A percentile compares a stretch with the other conserved stretches of the same genome.
These are phyloP conservation scores for Amaranthus tricolor DNA, from an alignment of 179 eudicot species.

Conservation along the genomic window DNA sequence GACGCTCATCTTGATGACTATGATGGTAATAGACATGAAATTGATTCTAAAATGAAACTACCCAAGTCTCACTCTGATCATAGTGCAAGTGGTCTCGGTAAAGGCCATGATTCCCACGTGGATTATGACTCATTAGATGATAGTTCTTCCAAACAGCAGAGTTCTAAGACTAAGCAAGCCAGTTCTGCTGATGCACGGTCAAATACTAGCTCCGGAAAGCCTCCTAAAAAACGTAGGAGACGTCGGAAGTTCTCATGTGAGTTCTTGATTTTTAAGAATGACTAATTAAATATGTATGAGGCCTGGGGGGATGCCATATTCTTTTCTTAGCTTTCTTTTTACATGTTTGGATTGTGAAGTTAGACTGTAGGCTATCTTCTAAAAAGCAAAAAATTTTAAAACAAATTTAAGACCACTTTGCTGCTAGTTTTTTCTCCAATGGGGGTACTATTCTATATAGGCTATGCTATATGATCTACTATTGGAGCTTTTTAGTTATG, in stretches of 20 bases:
- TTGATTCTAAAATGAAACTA: conserved; percentile 29
- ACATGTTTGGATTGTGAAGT: not conserved
- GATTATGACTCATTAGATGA: conserved; percentile 42
- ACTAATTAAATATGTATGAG: not conserved
- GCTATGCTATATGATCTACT: not conserved
- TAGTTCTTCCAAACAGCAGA: conserved; percentile 34
- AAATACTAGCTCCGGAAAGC: conserved; percentile 46
- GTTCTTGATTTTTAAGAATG: not conserved
- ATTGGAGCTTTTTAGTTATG: not conserved
- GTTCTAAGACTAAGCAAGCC: conserved; percentile 36
- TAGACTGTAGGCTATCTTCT: not conserved
- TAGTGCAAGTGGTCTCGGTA: conserved; percentile 27
- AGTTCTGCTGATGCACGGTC: conserved; percentile 39
- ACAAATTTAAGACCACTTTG: too few species aligned
- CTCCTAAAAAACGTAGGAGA: conserved; percentile 53
- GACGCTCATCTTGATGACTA: conserved; percentile 60
- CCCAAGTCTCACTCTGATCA: conserved; percentile 34
- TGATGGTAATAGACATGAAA: conserved; percentile 41
- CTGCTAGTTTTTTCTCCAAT: too few species aligned
- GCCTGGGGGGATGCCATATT: not conserved
- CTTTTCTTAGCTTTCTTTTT: not conserved
- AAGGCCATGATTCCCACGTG: conserved; percentile 31
- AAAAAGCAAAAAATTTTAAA: not conserved
- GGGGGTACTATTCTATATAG: not conserved
- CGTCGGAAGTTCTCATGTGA: conserved; percentile 67